Conservation (phyloP, 2,329 filamentous ascomycete species). For the Paraphaeosphaeria sporulosa region DNA sequence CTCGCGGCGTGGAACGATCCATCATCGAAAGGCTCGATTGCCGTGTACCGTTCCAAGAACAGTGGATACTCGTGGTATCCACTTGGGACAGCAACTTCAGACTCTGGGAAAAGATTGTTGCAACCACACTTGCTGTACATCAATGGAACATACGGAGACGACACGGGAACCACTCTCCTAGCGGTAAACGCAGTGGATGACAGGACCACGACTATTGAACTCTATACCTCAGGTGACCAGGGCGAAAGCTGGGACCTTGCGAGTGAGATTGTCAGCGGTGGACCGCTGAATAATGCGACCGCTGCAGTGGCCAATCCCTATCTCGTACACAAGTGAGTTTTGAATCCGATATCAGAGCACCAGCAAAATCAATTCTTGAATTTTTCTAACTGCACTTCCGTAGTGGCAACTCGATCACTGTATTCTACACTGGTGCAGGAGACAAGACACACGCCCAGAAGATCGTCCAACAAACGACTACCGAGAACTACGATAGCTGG, state of each 20-base stretch:
- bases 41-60: conserved; percentile 25
- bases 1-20: conserved; percentile 28
- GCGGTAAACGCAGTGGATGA: conserved; percentile 27
- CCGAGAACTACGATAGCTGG: conserved; percentile 24
- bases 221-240: conserved; percentile 25
- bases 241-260: conserved; percentile 27
- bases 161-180: conserved; percentile 22
- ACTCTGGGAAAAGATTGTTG: conserved; percentile 20
- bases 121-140: conserved; percentile 28
- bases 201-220: conserved; percentile 29
- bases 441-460: conserved; percentile 27
- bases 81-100: conserved; percentile 21
- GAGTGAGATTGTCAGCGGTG: conserved; percentile 23
- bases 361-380: background rate
- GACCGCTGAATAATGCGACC: conserved; percentile 20
- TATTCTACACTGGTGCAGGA: conserved; percentile 30
- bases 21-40: conserved; percentile 17
- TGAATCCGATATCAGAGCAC: too few relatives aligned
- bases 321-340: conserved; percentile 25
- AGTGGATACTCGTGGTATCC: conserved; percentile 33
- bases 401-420: conserved; percentile 21
- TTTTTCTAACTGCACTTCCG: background rate
- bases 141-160: conserved; percentile 22
- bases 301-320: conserved; percentile 27
- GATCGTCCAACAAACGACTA: conserved; percentile 27